phyloP scores from a whole-genome alignment of 140 eudicot species.

The Anethum foeniculum region DNA sequence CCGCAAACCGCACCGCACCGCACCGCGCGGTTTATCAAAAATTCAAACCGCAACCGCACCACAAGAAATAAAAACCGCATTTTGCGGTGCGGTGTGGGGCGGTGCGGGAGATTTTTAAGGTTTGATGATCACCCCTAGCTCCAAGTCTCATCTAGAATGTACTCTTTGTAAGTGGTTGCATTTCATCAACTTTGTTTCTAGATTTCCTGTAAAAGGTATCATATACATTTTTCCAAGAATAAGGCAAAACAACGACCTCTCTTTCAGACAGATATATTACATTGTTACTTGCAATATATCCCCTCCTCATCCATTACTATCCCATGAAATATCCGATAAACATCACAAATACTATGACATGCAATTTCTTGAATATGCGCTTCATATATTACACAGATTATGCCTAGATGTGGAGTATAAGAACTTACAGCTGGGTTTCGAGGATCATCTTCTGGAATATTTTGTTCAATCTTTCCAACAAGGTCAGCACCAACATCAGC shows the following conservation, averaged over 20 bases:
- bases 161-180: neutral
- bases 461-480: slow-evolving; percentile 28
- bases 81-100: too few relatives aligned
- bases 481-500: slow-evolving; percentile 34
- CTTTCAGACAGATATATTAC: neutral
- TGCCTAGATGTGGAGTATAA: neutral
- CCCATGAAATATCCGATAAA: neutral
- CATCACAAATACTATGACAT: neutral
- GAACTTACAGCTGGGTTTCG: slow-evolving; percentile 40
- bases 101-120: too few relatives aligned
- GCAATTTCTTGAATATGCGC: neutral
- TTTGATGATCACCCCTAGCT: too few relatives aligned
- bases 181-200: neutral
- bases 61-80: too few relatives aligned
- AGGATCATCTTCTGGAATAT: slow-evolving; percentile 33
- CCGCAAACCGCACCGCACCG: too few relatives aligned
- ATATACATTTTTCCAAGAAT: neutral
- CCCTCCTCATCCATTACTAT: neutral
- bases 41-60: too few relatives aligned
- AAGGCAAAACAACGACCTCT: neutral
- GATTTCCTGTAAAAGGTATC: neutral
- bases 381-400: neutral
- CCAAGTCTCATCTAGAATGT: neutral
- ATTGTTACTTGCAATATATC: neutral
- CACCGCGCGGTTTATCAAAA: too few relatives aligned